Conservation (phyloP, 2,329 filamentous ascomycete species). For the Cercospora sojina region DNA sequence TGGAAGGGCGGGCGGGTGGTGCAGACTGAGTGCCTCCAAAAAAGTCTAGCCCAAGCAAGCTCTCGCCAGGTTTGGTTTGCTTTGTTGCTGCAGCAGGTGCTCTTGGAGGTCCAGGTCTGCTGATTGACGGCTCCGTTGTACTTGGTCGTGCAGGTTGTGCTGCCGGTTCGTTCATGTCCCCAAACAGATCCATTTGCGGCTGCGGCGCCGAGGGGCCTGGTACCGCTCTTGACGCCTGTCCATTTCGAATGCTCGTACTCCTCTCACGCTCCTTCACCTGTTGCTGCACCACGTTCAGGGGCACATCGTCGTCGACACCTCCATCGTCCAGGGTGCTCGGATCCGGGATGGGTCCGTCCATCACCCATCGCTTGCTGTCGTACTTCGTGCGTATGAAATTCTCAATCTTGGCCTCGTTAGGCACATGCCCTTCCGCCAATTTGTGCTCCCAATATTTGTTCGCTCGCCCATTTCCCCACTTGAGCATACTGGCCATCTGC, state of each 20-base stretch:
- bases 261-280: constrained; percentile 60
- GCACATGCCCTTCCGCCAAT: constrained; percentile 82
- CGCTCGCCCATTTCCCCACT: constrained; percentile 92
- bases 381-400: constrained; percentile 99
- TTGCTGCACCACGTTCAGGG: constrained; percentile 66
- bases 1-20: constrained; percentile 73
- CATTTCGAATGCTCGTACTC: constrained; percentile 44
- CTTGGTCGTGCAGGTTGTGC: constrained; percentile 61
- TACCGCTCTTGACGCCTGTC: constrained; percentile 21
- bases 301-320: constrained; percentile 70
- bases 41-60: constrained; percentile 88
- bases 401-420: constrained; percentile 97
- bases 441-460: constrained; percentile 99
- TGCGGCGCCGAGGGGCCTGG: constrained; percentile 33
- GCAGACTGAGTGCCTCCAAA: constrained; percentile 70
- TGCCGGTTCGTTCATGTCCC: constrained; percentile 62
- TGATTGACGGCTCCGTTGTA: constrained; percentile 70
- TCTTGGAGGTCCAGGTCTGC: constrained; percentile 45
- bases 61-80: constrained; percentile 73
- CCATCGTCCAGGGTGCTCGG: constrained; percentile 84
- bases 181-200: constrained; percentile 75
- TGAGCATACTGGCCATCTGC: constrained; percentile 87
- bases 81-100: constrained; percentile 45
- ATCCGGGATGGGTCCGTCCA: constrained; percentile 93
- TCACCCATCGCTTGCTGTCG: constrained; percentile 98